Conservation (phyloP, 495 filamentous ascomycete species). For the Penicillium verhagenii region DNA sequence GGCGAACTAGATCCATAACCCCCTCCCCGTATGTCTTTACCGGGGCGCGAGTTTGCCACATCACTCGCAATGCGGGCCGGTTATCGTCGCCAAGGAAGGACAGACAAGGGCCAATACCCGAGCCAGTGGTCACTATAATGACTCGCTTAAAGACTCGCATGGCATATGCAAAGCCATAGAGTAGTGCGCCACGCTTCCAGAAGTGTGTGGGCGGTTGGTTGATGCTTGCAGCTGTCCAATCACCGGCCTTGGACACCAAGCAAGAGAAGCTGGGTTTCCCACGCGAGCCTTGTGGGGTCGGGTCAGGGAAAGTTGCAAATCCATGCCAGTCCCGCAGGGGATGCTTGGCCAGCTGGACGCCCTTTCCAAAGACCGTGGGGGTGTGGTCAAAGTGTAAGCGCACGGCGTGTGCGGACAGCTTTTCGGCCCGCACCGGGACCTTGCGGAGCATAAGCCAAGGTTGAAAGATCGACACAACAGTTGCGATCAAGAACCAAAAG, state of each 20-base stretch:
- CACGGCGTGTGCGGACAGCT: constrained; percentile 66
- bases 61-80: constrained; percentile 51
- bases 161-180: constrained; percentile 70
- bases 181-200: constrained; percentile 49
- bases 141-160: constrained; percentile 66
- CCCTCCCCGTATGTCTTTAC: constrained; percentile 47
- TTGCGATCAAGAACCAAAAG: constrained; percentile 44
- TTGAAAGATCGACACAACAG: constrained; percentile 39
- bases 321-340: constrained; percentile 75
- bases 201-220: constrained; percentile 52
- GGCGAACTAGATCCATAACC: constrained; percentile 44
- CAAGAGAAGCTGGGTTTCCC: constrained; percentile 55
- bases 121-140: constrained; percentile 78
- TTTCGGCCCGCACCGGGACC: constrained; percentile 58
- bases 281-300: constrained; percentile 8
- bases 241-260: constrained; percentile 77
- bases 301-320: constrained; percentile 70
- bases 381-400: constrained; percentile 68
- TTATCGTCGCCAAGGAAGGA: constrained; percentile 50
- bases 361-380: constrained; percentile 44
- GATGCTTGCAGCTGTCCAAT: constrained; percentile 73
- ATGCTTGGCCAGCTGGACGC: constrained; percentile 49
- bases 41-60: constrained; percentile 57
- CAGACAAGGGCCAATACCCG: constrained; percentile 68
- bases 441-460: constrained; percentile 47